Evolutionary conservation across 139 green algal genomes (phyloP), one percentile per base, ranked within the genome.

Genomic region (Chlorella sp.): DNA sequence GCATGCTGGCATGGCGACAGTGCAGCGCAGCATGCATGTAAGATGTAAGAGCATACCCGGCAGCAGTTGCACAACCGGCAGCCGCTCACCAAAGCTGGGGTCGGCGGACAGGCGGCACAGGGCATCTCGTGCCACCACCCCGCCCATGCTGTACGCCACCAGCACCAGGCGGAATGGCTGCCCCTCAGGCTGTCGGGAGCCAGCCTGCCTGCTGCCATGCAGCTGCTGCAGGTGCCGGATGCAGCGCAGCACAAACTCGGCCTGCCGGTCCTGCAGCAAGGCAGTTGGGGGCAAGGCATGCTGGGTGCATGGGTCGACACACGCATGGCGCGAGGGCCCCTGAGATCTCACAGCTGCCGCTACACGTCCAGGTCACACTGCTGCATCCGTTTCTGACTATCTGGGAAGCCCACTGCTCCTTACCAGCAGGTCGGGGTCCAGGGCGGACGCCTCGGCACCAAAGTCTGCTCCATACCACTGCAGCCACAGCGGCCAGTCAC

Each of bases 61-160:
- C n/a, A n/a, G n/a, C 69, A 73, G 20, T 0, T 32, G 69, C 40
- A 48, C n/a, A n/a, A n/a, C n/a, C n/a, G n/a, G n/a, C n/a, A n/a
- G n/a, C n/a, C n/a, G n/a, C 82, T 73, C 72, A 86, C 72, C 72
- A 67, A 74, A 64, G 14, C 40, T 24, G 7, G 80, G 48, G 67
- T 78, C 51, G 0, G 80, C 67, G 26, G 65, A 68, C 34, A 85
- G 46, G 26, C 68, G 67, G 34, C 26, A 16, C 46, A 85, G 24
- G 48, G 44, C 60, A 6, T 41, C 32, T 3, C 73, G 73, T 0
- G 82, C 82, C 73, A 82, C 73, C 43, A 76, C 38, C 19, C 73
- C 82, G 30, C 82, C 82, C 82, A 86, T 86, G 82, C 82, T 86
- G 58, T 82, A 86, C 0, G n/a, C 82, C 43, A 86, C 82, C 7